phyloP scores from a whole-genome alignment of 805 yeast species.

The Cyberlindnera xishuangbannaensis region DNA sequence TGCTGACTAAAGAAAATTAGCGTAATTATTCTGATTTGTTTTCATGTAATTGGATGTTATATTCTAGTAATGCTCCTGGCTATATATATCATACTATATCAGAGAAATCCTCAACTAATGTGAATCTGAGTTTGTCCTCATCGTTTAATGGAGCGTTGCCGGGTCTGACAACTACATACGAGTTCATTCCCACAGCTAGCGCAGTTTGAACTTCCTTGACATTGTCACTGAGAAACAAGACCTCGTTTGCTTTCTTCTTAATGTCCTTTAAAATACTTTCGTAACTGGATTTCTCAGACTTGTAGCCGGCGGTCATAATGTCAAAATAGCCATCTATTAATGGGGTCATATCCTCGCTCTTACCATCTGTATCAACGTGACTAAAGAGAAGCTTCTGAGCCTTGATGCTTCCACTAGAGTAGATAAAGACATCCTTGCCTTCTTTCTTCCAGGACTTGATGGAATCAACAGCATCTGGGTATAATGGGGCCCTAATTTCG shows the following conservation, averaged over 20 bases:
- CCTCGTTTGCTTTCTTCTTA: slow-evolving; percentile 26
- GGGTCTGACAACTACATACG: slow-evolving; percentile 59
- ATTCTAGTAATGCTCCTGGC: too few relatives aligned
- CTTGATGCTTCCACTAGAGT: slow-evolving; percentile 83
- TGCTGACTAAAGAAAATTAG: slow-evolving; percentile 25
- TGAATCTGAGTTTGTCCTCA: slow-evolving; percentile 26
- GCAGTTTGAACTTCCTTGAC: slow-evolving; percentile 77
- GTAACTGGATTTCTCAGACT: slow-evolving; percentile 55
- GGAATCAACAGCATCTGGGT: slow-evolving; percentile 59
- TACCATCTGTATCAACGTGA: slow-evolving; percentile 43
- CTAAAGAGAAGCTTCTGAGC: slow-evolving; percentile 80
- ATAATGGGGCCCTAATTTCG: slow-evolving; percentile 70
- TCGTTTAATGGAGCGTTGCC: slow-evolving; percentile 58
- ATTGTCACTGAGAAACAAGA: slow-evolving; percentile 77
- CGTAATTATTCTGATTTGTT: too few relatives aligned
- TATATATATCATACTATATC: too few relatives aligned
- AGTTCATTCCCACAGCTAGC: slow-evolving; percentile 49
- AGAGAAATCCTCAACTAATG: slow-evolving; percentile 26
- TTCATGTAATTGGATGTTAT: too few relatives aligned
- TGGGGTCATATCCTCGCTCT: slow-evolving; percentile 45
- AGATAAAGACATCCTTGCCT: slow-evolving; percentile 49
- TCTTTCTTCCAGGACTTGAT: slow-evolving; percentile 37
- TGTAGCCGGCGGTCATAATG: slow-evolving; percentile 77
- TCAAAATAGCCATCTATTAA: slow-evolving; percentile 69
- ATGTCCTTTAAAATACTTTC: slow-evolving; percentile 43